Evolutionary conservation across 306 rosid genomes (phyloP).

Genomic region (Trichosanthes truncata): DNA sequence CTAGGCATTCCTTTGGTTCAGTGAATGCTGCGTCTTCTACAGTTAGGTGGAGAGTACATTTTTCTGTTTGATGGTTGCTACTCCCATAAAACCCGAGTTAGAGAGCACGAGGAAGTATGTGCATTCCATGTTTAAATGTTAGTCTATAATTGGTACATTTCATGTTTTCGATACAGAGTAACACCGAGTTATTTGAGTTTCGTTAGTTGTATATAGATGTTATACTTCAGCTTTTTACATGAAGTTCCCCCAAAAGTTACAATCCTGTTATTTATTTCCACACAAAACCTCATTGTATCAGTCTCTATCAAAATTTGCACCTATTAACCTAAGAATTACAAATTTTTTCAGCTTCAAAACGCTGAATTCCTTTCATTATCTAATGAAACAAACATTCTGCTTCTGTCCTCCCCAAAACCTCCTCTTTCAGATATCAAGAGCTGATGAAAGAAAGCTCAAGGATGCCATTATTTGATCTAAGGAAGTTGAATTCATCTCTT

Average conservation of each 20-base stretch:
- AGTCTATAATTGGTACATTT: background rate
- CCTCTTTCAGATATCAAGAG: conserved; percentile 56
- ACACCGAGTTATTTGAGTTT: background rate
- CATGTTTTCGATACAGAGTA: background rate
- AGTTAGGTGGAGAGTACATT: background rate
- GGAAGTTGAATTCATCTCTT: conserved; percentile 78
- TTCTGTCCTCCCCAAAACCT: background rate
- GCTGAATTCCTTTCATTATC: background rate
- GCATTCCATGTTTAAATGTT: background rate
- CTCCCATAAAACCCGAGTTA: background rate
- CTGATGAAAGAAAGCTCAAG: conserved; percentile 93
- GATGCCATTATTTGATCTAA: conserved; percentile 78
- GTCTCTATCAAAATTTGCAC: background rate
- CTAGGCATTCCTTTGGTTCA: background rate
- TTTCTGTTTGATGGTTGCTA: background rate
- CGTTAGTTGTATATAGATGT: background rate
- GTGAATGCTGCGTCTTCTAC: background rate
- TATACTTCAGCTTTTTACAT: background rate
- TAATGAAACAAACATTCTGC: background rate
- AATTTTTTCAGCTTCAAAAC: background rate
- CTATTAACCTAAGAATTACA: background rate
- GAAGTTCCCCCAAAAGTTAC: background rate
- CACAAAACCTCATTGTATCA: background rate
- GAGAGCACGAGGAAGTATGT: background rate
- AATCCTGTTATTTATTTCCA: background rate